Base-by-base conservation (phyloP, 139 green algal genomes). In the Chlamydomonas asymmetrica region DNA sequence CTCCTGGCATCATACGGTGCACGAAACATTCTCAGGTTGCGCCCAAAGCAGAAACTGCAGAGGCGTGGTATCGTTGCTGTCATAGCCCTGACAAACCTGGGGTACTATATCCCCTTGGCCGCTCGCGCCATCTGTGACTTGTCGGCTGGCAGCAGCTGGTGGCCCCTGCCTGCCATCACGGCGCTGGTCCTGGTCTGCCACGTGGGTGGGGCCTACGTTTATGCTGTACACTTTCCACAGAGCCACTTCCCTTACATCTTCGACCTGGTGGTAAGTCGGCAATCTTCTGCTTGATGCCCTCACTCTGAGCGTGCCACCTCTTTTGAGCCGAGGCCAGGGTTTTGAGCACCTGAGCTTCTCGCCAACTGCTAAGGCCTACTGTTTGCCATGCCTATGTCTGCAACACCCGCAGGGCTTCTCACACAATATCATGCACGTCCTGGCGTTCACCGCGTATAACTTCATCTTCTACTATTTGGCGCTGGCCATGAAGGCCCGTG, bases 361-460 rank as follows among this genome's bases (percentile, higher is more conserved):
- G n/a, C n/a, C n/a, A n/a, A n/a, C n/a, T n/a, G n/a, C n/a, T n/a
- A n/a, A n/a, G n/a, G n/a, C n/a, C n/a, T n/a, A n/a, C n/a, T n/a
- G n/a, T n/a, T n/a, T n/a, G n/a, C n/a, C n/a, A n/a, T n/a, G n/a
- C n/a, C n/a, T n/a, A n/a, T n/a, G n/a, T n/a, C n/a, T n/a, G n/a
- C n/a, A n/a, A 16, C 8, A 34, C 29, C 10, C 10, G 1, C 71
- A 77, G 71, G 71, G 71, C 32, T 77, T 77, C 71, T 77, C 71
- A 1, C 71, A 77, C 60, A 77, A 77, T 59, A 57, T 77, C 41
- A 77, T 77, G 71, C 71, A 77, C 71, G 50, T 77, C 59, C 25
- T 77, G 10, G 54, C 32, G 27, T 77, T 77, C 71, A 77, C 71
- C 3, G 71, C 60, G 41, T 77, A 70, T 59, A 77, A 77, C 60